Percentiles rank a stretch among this genome's conserved stretches.
These are phyloP conservation scores for Dipodascus albidus DNA, from an alignment of 805 yeast species.

Conservation along the genomic window DNA sequence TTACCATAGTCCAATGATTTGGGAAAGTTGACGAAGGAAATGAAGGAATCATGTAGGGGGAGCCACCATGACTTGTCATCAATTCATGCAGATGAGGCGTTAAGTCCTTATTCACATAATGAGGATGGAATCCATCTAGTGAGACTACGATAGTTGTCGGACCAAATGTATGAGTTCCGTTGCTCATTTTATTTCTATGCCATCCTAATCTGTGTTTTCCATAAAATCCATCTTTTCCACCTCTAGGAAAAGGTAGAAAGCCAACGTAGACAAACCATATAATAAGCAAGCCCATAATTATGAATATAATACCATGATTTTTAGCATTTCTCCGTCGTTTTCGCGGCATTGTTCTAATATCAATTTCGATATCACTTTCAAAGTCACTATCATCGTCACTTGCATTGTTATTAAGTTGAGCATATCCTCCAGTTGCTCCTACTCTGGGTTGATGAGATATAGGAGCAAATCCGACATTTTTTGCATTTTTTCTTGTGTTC, in stretches of 20 bases:
- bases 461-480: background rate
- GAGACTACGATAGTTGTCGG: constrained; percentile 78
- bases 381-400: constrained; percentile 1
- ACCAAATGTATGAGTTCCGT: constrained; percentile 58
- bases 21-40: constrained; percentile 88
- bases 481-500: background rate
- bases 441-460: background rate
- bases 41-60: constrained; percentile 79
- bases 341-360: background rate
- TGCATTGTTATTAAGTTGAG: background rate
- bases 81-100: constrained; percentile 67
- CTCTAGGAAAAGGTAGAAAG: background rate
- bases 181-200: constrained; percentile 21
- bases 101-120: constrained; percentile 48
- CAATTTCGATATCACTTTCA: constrained; percentile 1
- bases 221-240: background rate
- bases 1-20: constrained; percentile 83
- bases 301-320: background rate
- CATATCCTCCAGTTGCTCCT: background rate
- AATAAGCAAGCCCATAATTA: background rate
- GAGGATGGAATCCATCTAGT: constrained; percentile 87
- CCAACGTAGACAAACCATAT: background rate
- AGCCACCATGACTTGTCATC: constrained; percentile 40
- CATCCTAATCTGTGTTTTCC: background rate
- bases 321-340: background rate